Percentiles rank a stretch among this genome's conserved stretches.
Conservation (phyloP, 768 basidiomycete species). For the Leucocoprinus birnbaumii region DNA sequence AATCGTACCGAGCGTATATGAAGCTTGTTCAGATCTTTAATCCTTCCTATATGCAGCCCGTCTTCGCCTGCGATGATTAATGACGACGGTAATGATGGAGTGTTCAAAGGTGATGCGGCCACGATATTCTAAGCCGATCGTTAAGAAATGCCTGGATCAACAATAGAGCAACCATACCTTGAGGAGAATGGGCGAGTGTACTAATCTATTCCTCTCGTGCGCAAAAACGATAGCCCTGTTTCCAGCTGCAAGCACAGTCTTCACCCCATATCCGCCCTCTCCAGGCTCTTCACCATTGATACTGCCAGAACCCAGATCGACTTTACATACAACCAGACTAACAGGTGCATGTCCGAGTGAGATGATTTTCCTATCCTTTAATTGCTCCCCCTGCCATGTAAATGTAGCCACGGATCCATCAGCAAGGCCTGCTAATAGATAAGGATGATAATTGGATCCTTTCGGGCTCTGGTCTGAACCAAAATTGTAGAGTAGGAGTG, state of each 20-base stretch:
- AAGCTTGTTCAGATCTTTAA: slow-evolving; percentile 70
- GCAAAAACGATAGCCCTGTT: slow-evolving; percentile 68
- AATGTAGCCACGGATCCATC: slow-evolving; percentile 71
- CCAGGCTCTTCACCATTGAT: neutral
- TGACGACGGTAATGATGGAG: slow-evolving; percentile 43
- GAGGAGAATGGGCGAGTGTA: slow-evolving; percentile 68
- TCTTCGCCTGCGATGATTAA: slow-evolving; percentile 56
- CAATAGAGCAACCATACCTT: slow-evolving; percentile 38
- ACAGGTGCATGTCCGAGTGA: slow-evolving; percentile 70
- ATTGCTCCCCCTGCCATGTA: slow-evolving; percentile 39
- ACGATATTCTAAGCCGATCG: slow-evolving; percentile 39
- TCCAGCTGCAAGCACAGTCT: slow-evolving; percentile 68
- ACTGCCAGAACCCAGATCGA: slow-evolving; percentile 27
- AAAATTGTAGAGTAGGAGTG: slow-evolving; percentile 57
- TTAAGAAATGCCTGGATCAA: neutral
- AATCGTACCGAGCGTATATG: slow-evolving; percentile 71
- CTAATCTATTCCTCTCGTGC: slow-evolving; percentile 61
- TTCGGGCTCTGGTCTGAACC: slow-evolving; percentile 32
- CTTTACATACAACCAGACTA: slow-evolving; percentile 48
- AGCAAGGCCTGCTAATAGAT: slow-evolving; percentile 70
- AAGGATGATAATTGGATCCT: slow-evolving; percentile 36
- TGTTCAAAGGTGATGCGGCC: slow-evolving; percentile 50
- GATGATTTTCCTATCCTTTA: slow-evolving; percentile 53
- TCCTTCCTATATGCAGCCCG: slow-evolving; percentile 60
- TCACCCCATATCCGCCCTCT: slow-evolving; percentile 28